These are phyloP conservation scores for Pyrenula aspistea DNA, from an alignment of 495 filamentous ascomycete genomes.

Conservation along the genomic window DNA sequence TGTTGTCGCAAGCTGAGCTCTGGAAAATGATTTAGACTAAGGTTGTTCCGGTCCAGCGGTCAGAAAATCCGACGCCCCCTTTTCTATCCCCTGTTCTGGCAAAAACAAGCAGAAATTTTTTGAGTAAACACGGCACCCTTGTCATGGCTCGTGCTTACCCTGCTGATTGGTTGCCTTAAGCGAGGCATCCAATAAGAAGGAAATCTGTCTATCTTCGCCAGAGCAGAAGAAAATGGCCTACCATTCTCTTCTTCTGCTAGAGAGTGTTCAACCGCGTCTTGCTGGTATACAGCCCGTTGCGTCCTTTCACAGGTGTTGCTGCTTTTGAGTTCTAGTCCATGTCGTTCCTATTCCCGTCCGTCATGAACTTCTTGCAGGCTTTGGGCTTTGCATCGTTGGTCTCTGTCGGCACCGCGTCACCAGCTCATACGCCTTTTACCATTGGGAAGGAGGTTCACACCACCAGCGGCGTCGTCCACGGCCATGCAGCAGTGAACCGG, in stretches of 20 bases:
- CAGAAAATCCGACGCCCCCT: neutral
- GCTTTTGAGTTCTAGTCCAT: neutral
- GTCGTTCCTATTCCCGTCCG: neutral
- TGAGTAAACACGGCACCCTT: too few species aligned
- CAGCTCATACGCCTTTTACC: neutral
- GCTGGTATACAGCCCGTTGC: neutral
- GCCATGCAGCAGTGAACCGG: slow-evolving; percentile 25
- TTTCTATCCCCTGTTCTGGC: too few species aligned
- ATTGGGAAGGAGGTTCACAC: slow-evolving; percentile 11
- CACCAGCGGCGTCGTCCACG: slow-evolving; percentile 21
- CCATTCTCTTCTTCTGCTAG: neutral
- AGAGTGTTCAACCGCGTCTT: neutral
- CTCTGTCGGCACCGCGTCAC: neutral
- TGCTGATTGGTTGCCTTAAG: too few species aligned
- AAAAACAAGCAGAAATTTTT: neutral
- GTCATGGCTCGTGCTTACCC: too few species aligned
- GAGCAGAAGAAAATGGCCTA: too few species aligned
- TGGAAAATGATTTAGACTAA: too few species aligned
- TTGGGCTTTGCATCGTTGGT: neutral
- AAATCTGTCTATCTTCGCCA: too few species aligned
- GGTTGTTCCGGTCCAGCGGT: too few species aligned
- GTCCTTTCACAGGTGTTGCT: neutral
- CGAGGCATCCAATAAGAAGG: too few species aligned
- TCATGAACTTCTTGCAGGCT: neutral
- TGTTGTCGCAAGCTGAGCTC: too few species aligned